Evolutionary conservation across 1,284 basidiomycete genomes (phyloP).

Genomic region (Tremellales sp.): DNA sequence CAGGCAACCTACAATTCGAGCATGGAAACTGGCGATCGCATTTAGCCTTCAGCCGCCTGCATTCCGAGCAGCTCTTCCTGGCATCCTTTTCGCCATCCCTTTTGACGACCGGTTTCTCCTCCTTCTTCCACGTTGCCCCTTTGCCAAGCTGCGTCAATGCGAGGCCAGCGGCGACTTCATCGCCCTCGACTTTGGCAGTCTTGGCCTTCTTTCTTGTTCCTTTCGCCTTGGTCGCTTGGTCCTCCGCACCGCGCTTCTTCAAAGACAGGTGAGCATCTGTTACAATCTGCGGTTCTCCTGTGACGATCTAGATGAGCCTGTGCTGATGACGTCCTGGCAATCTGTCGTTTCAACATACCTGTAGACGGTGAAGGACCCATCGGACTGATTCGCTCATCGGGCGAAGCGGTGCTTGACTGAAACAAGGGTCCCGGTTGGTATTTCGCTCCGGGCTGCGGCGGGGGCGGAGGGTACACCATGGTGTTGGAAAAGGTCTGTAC

Average conservation of each 20-base stretch:
- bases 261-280: background rate
- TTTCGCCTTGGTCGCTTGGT: slow-evolving; percentile 16
- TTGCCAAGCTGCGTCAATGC: too few species aligned
- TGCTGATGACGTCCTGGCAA: background rate
- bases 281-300: background rate
- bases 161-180: too few species aligned
- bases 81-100: slow-evolving; percentile 9
- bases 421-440: background rate
- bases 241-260: background rate
- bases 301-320: background rate
- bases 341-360: too few species aligned
- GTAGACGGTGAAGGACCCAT: too few species aligned
- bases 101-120: slow-evolving; percentile 7
- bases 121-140: too few species aligned
- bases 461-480: slow-evolving; percentile 26
- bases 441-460: slow-evolving; percentile 6
- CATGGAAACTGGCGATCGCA: slow-evolving; percentile 45
- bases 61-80: slow-evolving; percentile 43
- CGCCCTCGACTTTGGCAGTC: slow-evolving; percentile 10
- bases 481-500: too few species aligned
- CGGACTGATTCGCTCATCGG: too few species aligned
- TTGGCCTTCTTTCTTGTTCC: slow-evolving; percentile 9
- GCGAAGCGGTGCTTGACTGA: too few species aligned
- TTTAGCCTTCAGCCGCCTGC: slow-evolving; percentile 42
- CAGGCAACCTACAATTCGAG: slow-evolving; percentile 36